A percentile compares a stretch with the other conserved stretches of the same genome.
Evolutionary conservation across 2,329 filamentous ascomycete species (phyloP).

Genomic region (Beauveria varroae): DNA sequence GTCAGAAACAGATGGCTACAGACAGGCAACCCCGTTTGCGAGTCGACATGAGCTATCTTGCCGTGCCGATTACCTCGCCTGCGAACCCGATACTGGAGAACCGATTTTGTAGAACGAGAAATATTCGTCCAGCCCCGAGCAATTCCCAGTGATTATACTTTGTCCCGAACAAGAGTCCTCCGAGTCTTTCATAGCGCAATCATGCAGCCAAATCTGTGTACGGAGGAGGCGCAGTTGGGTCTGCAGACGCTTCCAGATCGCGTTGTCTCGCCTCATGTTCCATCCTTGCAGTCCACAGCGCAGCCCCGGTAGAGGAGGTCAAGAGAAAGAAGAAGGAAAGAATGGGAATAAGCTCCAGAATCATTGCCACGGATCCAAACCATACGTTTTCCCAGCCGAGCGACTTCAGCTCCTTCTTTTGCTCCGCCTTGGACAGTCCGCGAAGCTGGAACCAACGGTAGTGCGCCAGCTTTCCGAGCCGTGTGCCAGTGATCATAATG

Average conservation of each 20-base stretch:
- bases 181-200: background rate
- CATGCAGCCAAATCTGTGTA: constrained; percentile 7
- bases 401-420: constrained; percentile 59
- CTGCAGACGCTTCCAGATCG: constrained; percentile 1
- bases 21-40: background rate
- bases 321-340: constrained; percentile 92
- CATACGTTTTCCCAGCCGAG: constrained; percentile 80
- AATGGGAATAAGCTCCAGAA: constrained; percentile 80
- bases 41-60: background rate
- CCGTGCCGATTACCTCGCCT: background rate
- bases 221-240: constrained; percentile 5
- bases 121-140: background rate
- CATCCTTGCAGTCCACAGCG: constrained; percentile 75
- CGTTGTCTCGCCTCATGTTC: constrained; percentile 47
- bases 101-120: background rate
- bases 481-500: constrained; percentile 77
- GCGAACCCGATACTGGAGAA: background rate
- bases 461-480: constrained; percentile 81
- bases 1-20: background rate
- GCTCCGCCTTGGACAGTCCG: constrained; percentile 65
- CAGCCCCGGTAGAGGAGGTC: constrained; percentile 77
- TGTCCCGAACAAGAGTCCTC: too few species aligned
- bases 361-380: constrained; percentile 82
- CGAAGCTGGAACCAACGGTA: constrained; percentile 83
- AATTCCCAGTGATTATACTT: background rate